Percentiles rank a stretch among this genome's conserved stretches.
Evolutionary conservation across 768 basidiomycete genomes (phyloP).

Genomic region (Pisolithus sp.): DNA sequence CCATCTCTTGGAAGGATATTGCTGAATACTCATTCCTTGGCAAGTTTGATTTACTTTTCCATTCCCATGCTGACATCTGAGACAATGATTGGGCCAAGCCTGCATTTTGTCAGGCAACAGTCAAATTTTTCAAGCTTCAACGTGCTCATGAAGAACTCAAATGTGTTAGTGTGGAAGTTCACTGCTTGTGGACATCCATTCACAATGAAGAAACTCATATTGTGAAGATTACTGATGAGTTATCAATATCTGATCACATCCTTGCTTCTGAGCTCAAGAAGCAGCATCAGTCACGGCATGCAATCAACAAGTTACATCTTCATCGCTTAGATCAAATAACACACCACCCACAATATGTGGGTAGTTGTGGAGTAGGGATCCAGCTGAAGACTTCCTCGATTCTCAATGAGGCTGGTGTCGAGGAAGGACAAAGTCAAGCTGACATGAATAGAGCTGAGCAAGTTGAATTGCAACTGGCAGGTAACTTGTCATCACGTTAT

Average conservation of each 20-base stretch:
- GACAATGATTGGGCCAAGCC: constrained; percentile 3
- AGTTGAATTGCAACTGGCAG: too few species aligned
- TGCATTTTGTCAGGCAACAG: constrained; percentile 13
- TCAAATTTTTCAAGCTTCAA: constrained; percentile 18
- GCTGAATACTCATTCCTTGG: constrained; percentile 4
- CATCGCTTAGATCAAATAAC: constrained; percentile 4
- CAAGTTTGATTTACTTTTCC: constrained; percentile 1
- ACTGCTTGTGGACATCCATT: constrained; percentile 11
- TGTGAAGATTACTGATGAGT: background rate
- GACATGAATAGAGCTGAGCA: too few species aligned
- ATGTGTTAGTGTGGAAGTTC: constrained; percentile 20
- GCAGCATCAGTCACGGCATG: background rate
- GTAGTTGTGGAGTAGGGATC: too few species aligned
- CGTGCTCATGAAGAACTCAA: constrained; percentile 22
- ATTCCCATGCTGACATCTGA: background rate
- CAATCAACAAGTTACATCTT: constrained; percentile 3
- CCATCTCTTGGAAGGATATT: constrained; percentile 2
- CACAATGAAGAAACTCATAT: constrained; percentile 13
- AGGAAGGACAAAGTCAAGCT: too few species aligned
- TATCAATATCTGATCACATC: background rate
- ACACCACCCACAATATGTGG: too few species aligned
- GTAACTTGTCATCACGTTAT: too few species aligned
- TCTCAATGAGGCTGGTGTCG: too few species aligned
- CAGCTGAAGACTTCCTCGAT: too few species aligned
- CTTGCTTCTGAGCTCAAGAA: constrained; percentile 1